Evolutionary conservation across 495 filamentous ascomycete species (phyloP).

Genomic region (Terfezia boudieri): DNA sequence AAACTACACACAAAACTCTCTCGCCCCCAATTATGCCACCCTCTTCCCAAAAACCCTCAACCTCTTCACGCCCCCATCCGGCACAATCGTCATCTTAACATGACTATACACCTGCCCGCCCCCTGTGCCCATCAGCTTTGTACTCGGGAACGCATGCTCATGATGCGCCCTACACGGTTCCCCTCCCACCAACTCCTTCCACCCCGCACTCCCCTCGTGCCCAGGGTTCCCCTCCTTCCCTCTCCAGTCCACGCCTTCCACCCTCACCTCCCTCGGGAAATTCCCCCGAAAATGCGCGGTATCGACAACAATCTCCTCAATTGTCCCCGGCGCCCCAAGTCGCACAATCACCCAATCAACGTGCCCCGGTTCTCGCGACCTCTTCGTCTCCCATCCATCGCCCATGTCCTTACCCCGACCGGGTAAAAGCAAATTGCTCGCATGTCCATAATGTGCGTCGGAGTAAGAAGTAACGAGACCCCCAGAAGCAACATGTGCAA

Average conservation of each 20-base stretch:
- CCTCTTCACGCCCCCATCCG: conserved; percentile 79
- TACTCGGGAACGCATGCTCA: conserved; percentile 44
- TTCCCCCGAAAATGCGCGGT: conserved; percentile 83
- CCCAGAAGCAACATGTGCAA: conserved; percentile 63
- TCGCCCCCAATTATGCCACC: conserved; percentile 8
- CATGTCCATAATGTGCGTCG: conserved; percentile 70
- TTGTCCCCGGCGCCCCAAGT: conserved; percentile 42
- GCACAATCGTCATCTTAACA: conserved; percentile 74
- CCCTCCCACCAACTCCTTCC: conserved; percentile 43
- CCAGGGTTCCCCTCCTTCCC: conserved; percentile 24
- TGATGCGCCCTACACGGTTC: conserved; percentile 57
- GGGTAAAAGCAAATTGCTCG: conserved; percentile 63
- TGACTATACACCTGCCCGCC: conserved; percentile 42
- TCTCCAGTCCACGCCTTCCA: conserved; percentile 36
- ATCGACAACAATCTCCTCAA: conserved; percentile 57
- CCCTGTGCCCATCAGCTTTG: conserved; percentile 19
- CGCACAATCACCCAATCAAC: conserved; percentile 68
- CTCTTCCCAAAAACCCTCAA: conserved; percentile 59
- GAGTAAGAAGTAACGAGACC: conserved; percentile 53
- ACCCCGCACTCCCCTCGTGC: conserved; percentile 23
- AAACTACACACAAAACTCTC: too few species aligned
- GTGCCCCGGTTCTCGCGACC: conserved; percentile 53
- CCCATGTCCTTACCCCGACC: conserved; percentile 81
- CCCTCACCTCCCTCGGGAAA: conserved; percentile 54
- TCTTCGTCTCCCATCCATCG: conserved; percentile 83